These are phyloP conservation scores for Oxyria digyna DNA, from an alignment of 148 eudicot genomes.

Conservation along the genomic window DNA sequence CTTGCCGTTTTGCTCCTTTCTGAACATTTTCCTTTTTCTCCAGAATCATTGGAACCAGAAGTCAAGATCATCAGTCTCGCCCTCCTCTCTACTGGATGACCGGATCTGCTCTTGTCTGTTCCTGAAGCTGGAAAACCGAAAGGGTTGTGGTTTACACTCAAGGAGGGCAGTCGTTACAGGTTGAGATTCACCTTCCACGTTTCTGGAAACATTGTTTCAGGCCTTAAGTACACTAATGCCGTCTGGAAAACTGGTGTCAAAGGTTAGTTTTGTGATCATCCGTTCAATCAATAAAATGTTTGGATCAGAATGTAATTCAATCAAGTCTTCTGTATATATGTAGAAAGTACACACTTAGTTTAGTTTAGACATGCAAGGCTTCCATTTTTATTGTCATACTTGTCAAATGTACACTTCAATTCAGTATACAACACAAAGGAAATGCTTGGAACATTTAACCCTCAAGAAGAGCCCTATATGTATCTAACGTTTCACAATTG, in stretches of 20 bases:
- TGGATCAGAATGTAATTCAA: neutral
- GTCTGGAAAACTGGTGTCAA: conserved; percentile 67
- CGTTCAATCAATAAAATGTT: neutral
- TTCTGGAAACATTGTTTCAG: conserved; percentile 45
- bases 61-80: conserved; percentile 60
- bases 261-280: conserved; percentile 25
- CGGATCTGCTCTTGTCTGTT: conserved; percentile 42
- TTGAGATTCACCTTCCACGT: conserved; percentile 55
- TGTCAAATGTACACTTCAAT: neutral
- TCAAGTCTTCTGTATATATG: neutral
- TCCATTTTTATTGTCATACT: neutral
- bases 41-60: conserved; percentile 56
- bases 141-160: conserved; percentile 57
- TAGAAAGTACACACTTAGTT: neutral
- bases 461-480: conserved; percentile 48
- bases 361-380: neutral
- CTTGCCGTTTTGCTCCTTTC: too few relatives aligned
- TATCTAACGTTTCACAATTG: too few relatives aligned
- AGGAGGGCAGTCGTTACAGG: conserved; percentile 58
- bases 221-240: conserved; percentile 52
- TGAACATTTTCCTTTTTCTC: neutral
- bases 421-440: conserved; percentile 50
- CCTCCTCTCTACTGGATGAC: conserved; percentile 41
- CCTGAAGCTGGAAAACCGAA: conserved; percentile 59
- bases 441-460: conserved; percentile 71